Evolutionary conservation across 345 rosid genomes (phyloP).

Genomic region (Raphanus raphanistrum): DNA sequence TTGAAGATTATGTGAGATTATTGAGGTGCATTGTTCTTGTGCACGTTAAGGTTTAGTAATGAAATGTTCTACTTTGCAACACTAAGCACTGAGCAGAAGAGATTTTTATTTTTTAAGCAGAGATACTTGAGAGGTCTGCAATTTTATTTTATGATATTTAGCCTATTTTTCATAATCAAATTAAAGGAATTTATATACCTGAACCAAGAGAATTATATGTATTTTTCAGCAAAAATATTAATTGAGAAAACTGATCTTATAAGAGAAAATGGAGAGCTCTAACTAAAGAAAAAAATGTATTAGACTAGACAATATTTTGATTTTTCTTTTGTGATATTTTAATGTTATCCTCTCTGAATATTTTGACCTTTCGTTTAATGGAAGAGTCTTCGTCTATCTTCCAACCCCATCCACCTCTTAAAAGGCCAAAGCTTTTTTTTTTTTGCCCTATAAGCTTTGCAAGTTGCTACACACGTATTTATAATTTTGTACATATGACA

Average conservation of each 20-base stretch:
- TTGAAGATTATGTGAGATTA: constrained; percentile 22
- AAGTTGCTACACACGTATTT: constrained; percentile 16
- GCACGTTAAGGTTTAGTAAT: neutral
- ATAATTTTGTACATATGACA: neutral
- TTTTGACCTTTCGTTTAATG: constrained; percentile 32
- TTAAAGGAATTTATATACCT: neutral
- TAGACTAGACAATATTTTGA: neutral
- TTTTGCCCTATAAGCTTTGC: constrained; percentile 19
- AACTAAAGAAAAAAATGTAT: neutral
- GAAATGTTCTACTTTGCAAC: neutral
- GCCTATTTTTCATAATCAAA: neutral
- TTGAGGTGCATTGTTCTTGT: constrained; percentile 29
- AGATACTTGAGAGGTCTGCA: neutral
- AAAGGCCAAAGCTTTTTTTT: constrained; percentile 30
- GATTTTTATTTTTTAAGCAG: neutral
- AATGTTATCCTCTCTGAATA: constrained; percentile 9
- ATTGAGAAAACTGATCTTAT: no score
- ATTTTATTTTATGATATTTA: neutral
- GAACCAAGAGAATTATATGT: neutral
- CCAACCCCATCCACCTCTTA: constrained; percentile 28
- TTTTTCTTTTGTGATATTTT: neutral
- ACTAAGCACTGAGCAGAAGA: neutral
- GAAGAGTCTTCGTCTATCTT: constrained; percentile 12
- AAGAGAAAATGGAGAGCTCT: neutral
- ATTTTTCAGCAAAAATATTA: neutral